Base-by-base conservation (phyloP, 768 basidiomycete species). In the Boletus eberwhitei region DNA sequence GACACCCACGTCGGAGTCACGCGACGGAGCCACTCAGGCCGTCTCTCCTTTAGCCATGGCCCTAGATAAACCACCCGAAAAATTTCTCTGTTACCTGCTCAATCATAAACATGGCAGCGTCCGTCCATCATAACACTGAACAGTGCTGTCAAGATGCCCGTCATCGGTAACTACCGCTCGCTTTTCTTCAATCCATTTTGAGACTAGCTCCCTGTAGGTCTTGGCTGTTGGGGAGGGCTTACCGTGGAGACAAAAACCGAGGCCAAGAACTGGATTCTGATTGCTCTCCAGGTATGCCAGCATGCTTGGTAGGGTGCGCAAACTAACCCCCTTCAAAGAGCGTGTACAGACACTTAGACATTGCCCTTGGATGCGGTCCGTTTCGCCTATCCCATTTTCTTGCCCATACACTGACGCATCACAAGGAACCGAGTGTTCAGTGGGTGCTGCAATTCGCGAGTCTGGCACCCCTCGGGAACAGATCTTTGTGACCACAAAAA, bases 401-500 rank as follows among this genome's bases (percentile, higher is more conserved):
- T 42, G 11, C 22, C 17, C 22, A 2, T 6, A 16, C 14, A 21
- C 44, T 48, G 40, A 52, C 21, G 14, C 12, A 17, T 35, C 39
- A 36, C 11, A 57, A 50, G 50, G 56, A 47, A 83, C 78, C 52
- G 82, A 83, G 61, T 63, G 73, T 57, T 57, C 64, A 12, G 79
- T 81, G 22, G 78, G 81, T 6, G 60, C 63, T 31, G 80, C 76
- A 3, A 73, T 84, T 40, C 67, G 74, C 13, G 77, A 72, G 19
- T 78, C 76, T 24, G 73, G 72, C 1, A 67, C 80, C n/a, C 74
- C 78, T 5, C 72, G 79, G 40, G 66, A 64, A 22, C 71, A 78
- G 31, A 67, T 82, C 37, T 82, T 75, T 62, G 59, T 83, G 12
- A 79, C 79, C 32, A 82, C 81, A 17, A 83, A 83, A 58, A 66